Percentiles rank a stretch among this genome's conserved stretches.
These are phyloP conservation scores for Luffa acutangula DNA, from an alignment of 306 rosid genomes.

Conservation along the genomic window DNA sequence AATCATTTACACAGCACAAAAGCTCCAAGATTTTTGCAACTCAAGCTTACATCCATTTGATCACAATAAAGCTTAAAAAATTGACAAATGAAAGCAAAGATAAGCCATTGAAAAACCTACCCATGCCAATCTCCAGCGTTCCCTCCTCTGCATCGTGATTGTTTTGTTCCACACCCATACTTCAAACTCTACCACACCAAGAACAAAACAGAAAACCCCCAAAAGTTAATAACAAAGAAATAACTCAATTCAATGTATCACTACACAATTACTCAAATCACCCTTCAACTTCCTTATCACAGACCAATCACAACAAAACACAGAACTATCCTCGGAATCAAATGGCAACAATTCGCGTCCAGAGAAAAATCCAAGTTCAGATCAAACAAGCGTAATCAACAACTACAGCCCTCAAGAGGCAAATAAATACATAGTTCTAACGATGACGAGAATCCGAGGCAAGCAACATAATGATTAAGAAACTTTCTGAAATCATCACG, in stretches of 20 bases:
- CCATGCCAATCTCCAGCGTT: conserved; percentile 88
- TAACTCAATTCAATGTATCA: not conserved
- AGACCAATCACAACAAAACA: not conserved
- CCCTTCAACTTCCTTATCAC: not conserved
- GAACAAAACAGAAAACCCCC: not conserved
- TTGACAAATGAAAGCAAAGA: not conserved
- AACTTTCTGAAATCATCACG: not conserved
- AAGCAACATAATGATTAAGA: not conserved
- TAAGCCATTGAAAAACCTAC: conserved; percentile 32
- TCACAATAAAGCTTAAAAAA: not conserved
- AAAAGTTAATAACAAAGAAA: not conserved
- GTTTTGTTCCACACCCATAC: conserved; percentile 63
- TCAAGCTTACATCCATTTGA: not conserved
- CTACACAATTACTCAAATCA: not conserved
- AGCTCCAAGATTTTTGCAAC: not conserved
- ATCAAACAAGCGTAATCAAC: not conserved
- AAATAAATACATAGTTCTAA: not conserved
- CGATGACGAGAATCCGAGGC: not conserved
- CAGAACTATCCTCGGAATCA: not conserved
- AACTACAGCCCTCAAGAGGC: not conserved
- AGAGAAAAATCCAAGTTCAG: not conserved
- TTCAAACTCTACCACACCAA: conserved; percentile 18
- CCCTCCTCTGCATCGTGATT: conserved; percentile 54
- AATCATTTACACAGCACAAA: conserved; percentile 6
- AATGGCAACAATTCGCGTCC: not conserved